phyloP scores from a whole-genome alignment of 2,329 filamentous ascomycete genomes.

The Pestalotiopsis sp. region DNA sequence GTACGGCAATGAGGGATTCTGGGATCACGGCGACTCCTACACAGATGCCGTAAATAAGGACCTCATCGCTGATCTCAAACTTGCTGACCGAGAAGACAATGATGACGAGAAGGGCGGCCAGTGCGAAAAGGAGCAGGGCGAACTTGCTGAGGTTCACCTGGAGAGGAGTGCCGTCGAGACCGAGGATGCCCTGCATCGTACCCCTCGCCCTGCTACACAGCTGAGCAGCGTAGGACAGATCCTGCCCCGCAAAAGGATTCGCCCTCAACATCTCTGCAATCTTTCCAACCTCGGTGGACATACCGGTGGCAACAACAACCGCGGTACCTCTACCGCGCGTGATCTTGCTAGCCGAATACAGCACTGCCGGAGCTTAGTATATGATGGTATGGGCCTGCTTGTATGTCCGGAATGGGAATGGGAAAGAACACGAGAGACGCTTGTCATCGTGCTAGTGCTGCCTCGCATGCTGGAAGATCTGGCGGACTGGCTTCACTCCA shows the following conservation, averaged over 20 bases:
- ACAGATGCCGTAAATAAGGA: conserved; percentile 54
- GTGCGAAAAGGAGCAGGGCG: conserved; percentile 75
- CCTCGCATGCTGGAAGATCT: background rate
- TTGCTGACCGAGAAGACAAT: conserved; percentile 62
- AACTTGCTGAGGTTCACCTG: conserved; percentile 85
- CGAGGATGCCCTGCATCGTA: conserved; percentile 53
- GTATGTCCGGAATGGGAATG: too few relatives aligned
- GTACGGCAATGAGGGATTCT: conserved; percentile 59
- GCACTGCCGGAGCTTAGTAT: conserved; percentile 38
- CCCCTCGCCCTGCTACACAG: conserved; percentile 44
- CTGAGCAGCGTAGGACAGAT: conserved; percentile 44
- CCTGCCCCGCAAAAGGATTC: conserved; percentile 50
- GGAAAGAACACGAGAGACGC: too few relatives aligned
- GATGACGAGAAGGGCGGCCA: conserved; percentile 62
- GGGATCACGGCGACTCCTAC: conserved; percentile 54
- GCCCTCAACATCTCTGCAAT: conserved; percentile 71
- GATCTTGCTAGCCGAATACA: conserved; percentile 71
- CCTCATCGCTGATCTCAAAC: conserved; percentile 54
- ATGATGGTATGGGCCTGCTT: background rate
- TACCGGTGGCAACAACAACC: conserved; percentile 69
- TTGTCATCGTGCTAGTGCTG: background rate
- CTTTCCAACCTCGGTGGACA: conserved; percentile 74
- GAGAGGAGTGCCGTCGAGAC: conserved; percentile 75
- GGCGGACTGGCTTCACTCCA: background rate
- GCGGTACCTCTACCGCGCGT: conserved; percentile 69